Base-by-base conservation (phyloP, 257 asterid genomes). In the Scutellaria galericulata region DNA sequence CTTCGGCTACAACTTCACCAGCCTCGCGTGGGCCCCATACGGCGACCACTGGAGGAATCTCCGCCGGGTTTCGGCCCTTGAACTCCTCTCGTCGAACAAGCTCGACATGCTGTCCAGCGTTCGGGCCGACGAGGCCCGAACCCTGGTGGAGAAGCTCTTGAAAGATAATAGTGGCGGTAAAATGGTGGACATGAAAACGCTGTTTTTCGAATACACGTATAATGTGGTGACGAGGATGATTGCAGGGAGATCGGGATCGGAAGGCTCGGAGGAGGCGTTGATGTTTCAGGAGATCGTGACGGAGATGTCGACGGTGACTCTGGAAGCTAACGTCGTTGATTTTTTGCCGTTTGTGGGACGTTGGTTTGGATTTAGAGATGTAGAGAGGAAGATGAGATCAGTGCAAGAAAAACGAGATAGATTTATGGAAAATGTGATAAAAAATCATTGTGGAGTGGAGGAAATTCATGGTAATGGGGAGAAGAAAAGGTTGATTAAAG, bases 1-100 rank as follows among this genome's bases (percentile, higher is more conserved):
- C 77, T 78, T 87, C 48, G 89, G 91, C 8, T 74, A 83, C 75
- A 80, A 86, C 50, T 89, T 75, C 60, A 83, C 90, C 35, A 77
- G 78, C 69, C 80, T 89, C 4, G 71, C 76, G 0, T 80, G 86
- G 86, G 74, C 88, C 44, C 47, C 89, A 3, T 77, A 87, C 52
- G 76, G 89, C 20, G 81, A 77, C 20, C 83, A 75, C 58, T 87
- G 86, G 89, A 74, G 85, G 1, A 81, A 79, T 5, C 83, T 84
- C 18, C 86, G 88, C 35, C 66, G 81, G 12, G 58, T 87, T 6
- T 66, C 79, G 2, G 64, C 86, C 4, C 7, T 64, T 9, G 71
- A 73, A 40, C 63, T 84, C 10, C 77, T 87, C n/a, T 87, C 86
- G 31, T 12, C 77, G 5, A 70, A 22, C 60, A 52, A 75, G 9